phyloP scores from a whole-genome alignment of 331 rosid species.

The Spiraea crenata region DNA sequence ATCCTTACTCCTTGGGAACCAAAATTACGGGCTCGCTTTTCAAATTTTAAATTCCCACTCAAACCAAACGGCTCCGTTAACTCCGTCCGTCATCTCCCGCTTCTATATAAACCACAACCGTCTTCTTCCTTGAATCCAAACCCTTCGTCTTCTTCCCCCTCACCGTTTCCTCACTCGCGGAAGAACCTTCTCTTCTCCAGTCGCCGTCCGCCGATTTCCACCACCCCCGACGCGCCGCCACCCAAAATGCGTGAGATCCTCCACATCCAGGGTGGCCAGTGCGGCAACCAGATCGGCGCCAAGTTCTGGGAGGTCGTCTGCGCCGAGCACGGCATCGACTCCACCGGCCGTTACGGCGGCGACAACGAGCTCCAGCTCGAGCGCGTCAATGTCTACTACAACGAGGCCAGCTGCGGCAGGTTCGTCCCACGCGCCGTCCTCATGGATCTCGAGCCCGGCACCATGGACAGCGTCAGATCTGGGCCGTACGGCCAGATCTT shows the following conservation, averaged over 20 bases:
- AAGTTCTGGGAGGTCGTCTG: constrained; percentile 66
- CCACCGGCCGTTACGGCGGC: constrained; percentile 50
- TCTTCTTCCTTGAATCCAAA: neutral
- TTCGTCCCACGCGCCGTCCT: constrained; percentile 53
- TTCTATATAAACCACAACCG: neutral
- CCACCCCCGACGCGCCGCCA: neutral
- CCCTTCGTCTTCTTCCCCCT: neutral
- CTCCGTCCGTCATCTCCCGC: neutral
- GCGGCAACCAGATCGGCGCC: constrained; percentile 67
- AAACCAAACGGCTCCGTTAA: constrained; percentile 27
- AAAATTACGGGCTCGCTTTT: constrained; percentile 11
- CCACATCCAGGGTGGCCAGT: constrained; percentile 66
- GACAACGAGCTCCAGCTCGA: constrained; percentile 52
- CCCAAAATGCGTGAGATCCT: constrained; percentile 54
- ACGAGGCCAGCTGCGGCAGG: constrained; percentile 52
- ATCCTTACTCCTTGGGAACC: neutral
- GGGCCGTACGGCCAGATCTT: constrained; percentile 58
- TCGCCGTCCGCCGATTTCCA: neutral
- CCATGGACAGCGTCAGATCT: constrained; percentile 60
- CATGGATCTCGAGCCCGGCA: constrained; percentile 61
- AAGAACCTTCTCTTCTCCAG: neutral
- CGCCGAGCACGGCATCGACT: constrained; percentile 57
- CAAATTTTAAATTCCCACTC: constrained; percentile 36
- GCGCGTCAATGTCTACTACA: constrained; percentile 59
- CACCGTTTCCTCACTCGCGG: neutral